Percentiles rank a stretch among this genome's conserved stretches.
Conservation (phyloP, 2,329 filamentous ascomycete genomes). For the Ophiocordyceps robertsii region DNA sequence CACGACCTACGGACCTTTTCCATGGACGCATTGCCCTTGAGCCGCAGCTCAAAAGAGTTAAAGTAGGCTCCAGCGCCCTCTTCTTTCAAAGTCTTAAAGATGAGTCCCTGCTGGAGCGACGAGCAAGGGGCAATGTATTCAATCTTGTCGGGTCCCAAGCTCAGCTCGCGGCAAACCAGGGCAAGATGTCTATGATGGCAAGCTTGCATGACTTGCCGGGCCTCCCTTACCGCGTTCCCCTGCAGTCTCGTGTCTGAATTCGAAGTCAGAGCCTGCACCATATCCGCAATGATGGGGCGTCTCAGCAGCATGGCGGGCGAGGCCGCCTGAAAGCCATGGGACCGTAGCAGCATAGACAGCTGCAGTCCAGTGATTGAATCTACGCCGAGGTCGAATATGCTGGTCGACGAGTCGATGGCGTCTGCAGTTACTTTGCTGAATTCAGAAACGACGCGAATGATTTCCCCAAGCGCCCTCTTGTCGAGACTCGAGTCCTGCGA, state of each 20-base stretch:
- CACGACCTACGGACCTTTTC: constrained; percentile 43
- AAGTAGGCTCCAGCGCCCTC: constrained; percentile 54
- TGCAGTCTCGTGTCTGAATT: not conserved
- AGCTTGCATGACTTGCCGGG: constrained; percentile 48
- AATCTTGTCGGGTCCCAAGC: constrained; percentile 36
- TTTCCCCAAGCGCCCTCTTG: constrained; percentile 24
- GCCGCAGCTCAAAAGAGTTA: constrained; percentile 53
- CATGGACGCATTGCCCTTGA: constrained; percentile 32
- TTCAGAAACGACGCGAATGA: constrained; percentile 40
- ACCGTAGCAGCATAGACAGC: constrained; percentile 51
- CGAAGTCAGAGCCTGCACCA: constrained; percentile 24
- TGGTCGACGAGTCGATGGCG: constrained; percentile 41
- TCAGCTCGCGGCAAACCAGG: constrained; percentile 37
- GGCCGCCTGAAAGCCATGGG: constrained; percentile 44
- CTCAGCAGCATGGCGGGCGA: constrained; percentile 56
- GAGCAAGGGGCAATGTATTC: constrained; percentile 74
- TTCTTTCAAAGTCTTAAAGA: constrained; percentile 50
- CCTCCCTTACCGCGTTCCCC: constrained; percentile 23
- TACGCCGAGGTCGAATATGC: constrained; percentile 73
- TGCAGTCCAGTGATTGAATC: constrained; percentile 77
- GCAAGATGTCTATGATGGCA: constrained; percentile 48
- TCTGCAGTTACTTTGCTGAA: constrained; percentile 32
- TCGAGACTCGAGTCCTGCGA: constrained; percentile 14
- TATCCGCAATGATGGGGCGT: constrained; percentile 35
- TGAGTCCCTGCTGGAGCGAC: constrained; percentile 74